Evolutionary conservation across 192 early-diverging fungal genomes (phyloP).

Genomic region (Rhizophlyctis rosea): DNA sequence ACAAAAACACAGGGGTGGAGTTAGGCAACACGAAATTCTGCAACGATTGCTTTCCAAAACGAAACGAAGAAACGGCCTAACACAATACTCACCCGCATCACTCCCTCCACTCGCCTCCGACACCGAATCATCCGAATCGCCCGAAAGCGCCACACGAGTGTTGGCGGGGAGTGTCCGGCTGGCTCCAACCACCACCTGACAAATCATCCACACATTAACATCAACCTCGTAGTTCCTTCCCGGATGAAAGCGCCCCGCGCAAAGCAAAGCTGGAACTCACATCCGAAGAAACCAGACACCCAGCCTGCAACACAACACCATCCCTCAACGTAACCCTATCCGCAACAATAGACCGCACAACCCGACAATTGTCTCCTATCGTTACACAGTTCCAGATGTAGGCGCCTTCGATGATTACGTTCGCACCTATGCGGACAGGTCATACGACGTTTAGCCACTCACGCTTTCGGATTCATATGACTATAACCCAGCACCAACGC

Average conservation of each 20-base stretch:
- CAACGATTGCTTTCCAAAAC: too few relatives aligned
- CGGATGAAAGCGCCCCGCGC: conserved; percentile 12
- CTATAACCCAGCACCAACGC: not conserved
- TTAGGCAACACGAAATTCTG: too few relatives aligned
- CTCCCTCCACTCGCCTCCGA: conserved; percentile 15
- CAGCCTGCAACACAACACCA: conserved; percentile 64
- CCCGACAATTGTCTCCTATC: conserved; percentile 64
- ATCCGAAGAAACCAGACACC: conserved; percentile 66
- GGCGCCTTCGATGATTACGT: conserved; percentile 74
- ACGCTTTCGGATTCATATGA: not conserved
- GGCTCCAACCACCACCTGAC: conserved; percentile 69
- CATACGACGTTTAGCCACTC: too few relatives aligned
- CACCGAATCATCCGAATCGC: conserved; percentile 42
- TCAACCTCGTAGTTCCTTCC: not conserved
- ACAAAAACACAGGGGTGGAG: not conserved
- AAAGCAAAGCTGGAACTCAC: too few relatives aligned
- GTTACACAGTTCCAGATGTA: conserved; percentile 81
- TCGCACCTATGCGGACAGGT: conserved; percentile 49
- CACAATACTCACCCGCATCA: not conserved
- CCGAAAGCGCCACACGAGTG: conserved; percentile 56
- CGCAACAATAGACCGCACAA: conserved; percentile 75
- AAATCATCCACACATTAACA: too few relatives aligned
- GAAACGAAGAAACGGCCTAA: too few relatives aligned
- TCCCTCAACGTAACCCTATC: conserved; percentile 64
- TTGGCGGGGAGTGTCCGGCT: conserved; percentile 63